Evolutionary conservation across 805 yeast genomes (phyloP).

Genomic region (Lachancea quebecensis): DNA sequence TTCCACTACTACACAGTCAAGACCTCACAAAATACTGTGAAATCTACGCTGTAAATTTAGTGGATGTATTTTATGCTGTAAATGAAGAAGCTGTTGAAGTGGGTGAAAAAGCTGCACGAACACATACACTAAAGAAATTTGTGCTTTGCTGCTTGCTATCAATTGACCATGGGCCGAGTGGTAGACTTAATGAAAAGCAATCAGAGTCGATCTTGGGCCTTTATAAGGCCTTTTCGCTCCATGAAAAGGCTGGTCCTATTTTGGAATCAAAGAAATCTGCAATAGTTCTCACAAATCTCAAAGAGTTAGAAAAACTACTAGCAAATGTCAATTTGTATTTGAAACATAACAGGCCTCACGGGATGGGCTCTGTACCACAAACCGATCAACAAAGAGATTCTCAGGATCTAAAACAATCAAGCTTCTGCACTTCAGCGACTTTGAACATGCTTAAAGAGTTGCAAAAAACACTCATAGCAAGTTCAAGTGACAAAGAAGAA

Average conservation of each 20-base stretch:
- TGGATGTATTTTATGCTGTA: slow-evolving; percentile 25
- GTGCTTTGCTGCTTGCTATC: slow-evolving; percentile 39
- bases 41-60: slow-evolving; percentile 34
- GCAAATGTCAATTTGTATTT: neutral
- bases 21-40: slow-evolving; percentile 39
- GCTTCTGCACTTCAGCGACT: slow-evolving; percentile 1
- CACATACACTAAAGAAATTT: slow-evolving; percentile 37
- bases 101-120: slow-evolving; percentile 29
- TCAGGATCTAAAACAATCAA: neutral
- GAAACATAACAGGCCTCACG: neutral
- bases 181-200: slow-evolving; percentile 7
- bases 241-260: slow-evolving; percentile 11
- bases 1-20: slow-evolving; percentile 27
- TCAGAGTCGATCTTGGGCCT: slow-evolving; percentile 4
- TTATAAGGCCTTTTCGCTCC: slow-evolving; percentile 7
- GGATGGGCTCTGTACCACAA: neutral
- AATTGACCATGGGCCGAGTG: slow-evolving; percentile 17
- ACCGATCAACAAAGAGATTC: neutral
- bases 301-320: slow-evolving; percentile 3
- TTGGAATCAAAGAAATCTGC: slow-evolving; percentile 16
- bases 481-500: neutral
- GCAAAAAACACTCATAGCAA: slow-evolving; percentile 2
- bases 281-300: slow-evolving; percentile 13
- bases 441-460: slow-evolving; percentile 5
- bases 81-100: slow-evolving; percentile 19